Evolutionary conservation across 495 filamentous ascomycete species (phyloP).

Genomic region (Hypoxylon subgilvum): DNA sequence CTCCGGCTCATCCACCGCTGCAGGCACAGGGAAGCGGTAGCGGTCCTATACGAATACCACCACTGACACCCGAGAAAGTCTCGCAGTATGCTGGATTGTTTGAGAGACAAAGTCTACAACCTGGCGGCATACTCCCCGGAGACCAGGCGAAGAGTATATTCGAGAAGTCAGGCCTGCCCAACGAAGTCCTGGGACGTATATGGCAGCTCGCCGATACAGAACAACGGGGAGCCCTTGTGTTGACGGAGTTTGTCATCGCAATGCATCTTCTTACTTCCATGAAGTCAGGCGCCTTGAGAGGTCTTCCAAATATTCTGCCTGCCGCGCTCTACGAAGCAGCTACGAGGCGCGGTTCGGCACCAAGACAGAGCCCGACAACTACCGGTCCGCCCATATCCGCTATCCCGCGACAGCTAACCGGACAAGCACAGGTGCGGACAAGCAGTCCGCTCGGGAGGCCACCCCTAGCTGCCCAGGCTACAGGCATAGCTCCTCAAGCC

Average conservation of each 20-base stretch:
- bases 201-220: constrained; percentile 95
- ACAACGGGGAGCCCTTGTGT: constrained; percentile 84
- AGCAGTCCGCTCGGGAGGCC: constrained; percentile 73
- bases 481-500: constrained; percentile 55
- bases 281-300: constrained; percentile 79
- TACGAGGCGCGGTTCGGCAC: constrained; percentile 63
- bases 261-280: constrained; percentile 95
- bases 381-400: constrained; percentile 46
- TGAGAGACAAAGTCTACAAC: constrained; percentile 80
- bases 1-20: constrained; percentile 60
- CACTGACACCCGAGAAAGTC: constrained; percentile 86
- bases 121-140: constrained; percentile 79
- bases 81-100: constrained; percentile 84
- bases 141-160: constrained; percentile 93
- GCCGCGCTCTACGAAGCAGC: constrained; percentile 91
- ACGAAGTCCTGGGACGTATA: constrained; percentile 87
- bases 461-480: constrained; percentile 53
- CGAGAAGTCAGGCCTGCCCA: constrained; percentile 86
- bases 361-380: constrained; percentile 47
- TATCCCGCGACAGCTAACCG: constrained; percentile 55
- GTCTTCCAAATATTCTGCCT: constrained; percentile 80
- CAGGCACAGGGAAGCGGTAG: constrained; percentile 70
- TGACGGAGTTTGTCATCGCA: constrained; percentile 94
- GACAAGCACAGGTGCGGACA: constrained; percentile 58
- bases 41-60: constrained; percentile 83